phyloP scores from a whole-genome alignment of 306 rosid genomes.

The Nissolia schottii region DNA sequence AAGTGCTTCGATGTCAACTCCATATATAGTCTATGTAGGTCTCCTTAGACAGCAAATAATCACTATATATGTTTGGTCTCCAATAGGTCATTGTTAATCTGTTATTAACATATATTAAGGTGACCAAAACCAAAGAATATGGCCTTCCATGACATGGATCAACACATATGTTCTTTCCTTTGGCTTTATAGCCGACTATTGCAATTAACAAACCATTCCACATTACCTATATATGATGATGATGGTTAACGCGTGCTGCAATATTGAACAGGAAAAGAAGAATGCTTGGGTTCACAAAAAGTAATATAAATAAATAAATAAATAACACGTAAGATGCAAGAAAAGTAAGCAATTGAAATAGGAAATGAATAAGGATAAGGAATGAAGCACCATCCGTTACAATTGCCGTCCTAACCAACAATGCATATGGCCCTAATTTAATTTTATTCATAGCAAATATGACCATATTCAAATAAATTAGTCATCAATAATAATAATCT shows the following conservation, averaged over 20 bases:
- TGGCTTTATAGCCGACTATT: constrained; percentile 17
- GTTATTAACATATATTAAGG: background rate
- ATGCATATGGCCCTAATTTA: too few species aligned
- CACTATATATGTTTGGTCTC: constrained; percentile 36
- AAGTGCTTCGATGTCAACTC: constrained; percentile 24
- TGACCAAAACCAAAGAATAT: constrained; percentile 37
- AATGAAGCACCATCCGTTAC: constrained; percentile 6
- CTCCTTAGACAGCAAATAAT: constrained; percentile 28
- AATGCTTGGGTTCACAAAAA: background rate
- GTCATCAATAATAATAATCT: too few species aligned
- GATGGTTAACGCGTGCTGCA: constrained; percentile 22
- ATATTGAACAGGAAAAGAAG: background rate
- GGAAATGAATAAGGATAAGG: constrained; percentile 5
- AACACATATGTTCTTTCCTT: background rate
- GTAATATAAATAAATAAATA: background rate
- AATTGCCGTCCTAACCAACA: constrained; percentile 22
- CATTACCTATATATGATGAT: background rate
- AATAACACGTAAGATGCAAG: background rate
- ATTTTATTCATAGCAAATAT: too few species aligned
- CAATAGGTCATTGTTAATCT: constrained; percentile 16
- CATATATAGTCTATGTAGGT: constrained; percentile 15
- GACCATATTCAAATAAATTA: too few species aligned
- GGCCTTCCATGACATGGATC: constrained; percentile 36
- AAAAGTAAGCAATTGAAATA: background rate
- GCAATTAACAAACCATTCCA: background rate